A percentile compares a stretch with the other conserved stretches of the same genome.
Conservation (phyloP, 2,329 filamentous ascomycete genomes). For the Penicillium sp. region DNA sequence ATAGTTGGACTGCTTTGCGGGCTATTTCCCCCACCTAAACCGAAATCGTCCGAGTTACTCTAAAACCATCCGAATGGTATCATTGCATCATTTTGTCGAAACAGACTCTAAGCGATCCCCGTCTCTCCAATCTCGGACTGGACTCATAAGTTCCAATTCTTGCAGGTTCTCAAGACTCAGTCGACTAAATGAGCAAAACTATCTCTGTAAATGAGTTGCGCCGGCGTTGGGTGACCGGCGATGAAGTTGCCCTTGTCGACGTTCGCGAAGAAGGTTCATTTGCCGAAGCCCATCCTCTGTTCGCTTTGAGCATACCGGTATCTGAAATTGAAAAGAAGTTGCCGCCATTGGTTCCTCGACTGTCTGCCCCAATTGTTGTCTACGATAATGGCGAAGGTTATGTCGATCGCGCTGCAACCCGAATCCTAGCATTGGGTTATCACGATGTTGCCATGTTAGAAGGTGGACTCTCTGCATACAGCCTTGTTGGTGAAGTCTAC, state of each 20-base stretch:
- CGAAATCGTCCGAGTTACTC: constrained; percentile 14
- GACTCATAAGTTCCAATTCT: background rate
- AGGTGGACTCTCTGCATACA: constrained; percentile 33
- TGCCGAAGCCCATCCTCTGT: constrained; percentile 34
- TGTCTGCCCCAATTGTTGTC: constrained; percentile 32
- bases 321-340: constrained; percentile 35
- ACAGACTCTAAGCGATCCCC: background rate
- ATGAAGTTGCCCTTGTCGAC: constrained; percentile 36
- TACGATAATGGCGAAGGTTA: constrained; percentile 39
- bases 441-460: constrained; percentile 29
- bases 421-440: constrained; percentile 32
- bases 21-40: background rate
- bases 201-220: constrained; percentile 30
- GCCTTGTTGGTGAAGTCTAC: constrained; percentile 33
- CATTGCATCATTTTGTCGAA: background rate
- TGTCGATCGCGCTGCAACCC: constrained; percentile 26
- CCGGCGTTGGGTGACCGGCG: constrained; percentile 27
- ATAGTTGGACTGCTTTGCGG: background rate
- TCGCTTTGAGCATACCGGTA: constrained; percentile 35
- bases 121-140: background rate
- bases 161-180: background rate
- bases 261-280: constrained; percentile 40
- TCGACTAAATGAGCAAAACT: constrained; percentile 25
- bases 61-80: constrained; percentile 15
- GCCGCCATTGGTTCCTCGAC: constrained; percentile 32